A percentile compares a stretch with the other conserved stretches of the same genome.
Conservation (phyloP, 176 grass and related monocot species). For the Melocanna baccifera region DNA sequence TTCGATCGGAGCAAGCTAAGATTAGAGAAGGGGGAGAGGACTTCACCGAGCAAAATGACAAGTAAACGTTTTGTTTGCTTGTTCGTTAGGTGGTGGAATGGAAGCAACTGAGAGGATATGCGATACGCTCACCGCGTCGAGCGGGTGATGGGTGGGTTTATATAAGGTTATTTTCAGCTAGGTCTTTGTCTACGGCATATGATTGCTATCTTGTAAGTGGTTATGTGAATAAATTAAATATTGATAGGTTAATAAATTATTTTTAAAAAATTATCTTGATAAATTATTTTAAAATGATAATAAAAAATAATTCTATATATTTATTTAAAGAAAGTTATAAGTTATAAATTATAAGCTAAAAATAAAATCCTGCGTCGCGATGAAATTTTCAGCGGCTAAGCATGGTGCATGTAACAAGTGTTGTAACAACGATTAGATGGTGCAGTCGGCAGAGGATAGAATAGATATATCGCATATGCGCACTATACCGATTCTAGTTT, state of each 20-base stretch:
- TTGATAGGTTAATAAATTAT: no score
- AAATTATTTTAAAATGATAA: accelerated
- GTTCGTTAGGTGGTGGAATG: constrained; percentile 8
- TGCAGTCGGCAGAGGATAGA: background rate
- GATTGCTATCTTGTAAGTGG: no score
- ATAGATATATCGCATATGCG: background rate
- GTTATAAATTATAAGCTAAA: no score
- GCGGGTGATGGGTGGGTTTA: background rate
- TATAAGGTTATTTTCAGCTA: background rate
- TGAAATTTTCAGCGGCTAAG: background rate
- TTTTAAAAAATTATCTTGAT: no score
- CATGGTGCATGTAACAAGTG: background rate
- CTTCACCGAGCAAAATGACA: background rate
- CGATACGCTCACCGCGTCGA: background rate
- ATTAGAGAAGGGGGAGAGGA: constrained; percentile 3
- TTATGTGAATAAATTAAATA: no score
- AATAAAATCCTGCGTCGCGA: no score
- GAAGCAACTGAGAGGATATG: constrained; percentile 1
- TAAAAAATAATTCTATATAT: accelerated
- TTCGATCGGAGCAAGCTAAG: background rate
- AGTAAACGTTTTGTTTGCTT: constrained; percentile 28
- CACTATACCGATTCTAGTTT: background rate
- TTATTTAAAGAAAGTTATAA: no score
- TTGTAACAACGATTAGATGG: background rate
- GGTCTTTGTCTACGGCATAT: constrained; percentile 16